Conservation (phyloP, 2,329 filamentous ascomycete species). For the Penicillium sp. region DNA sequence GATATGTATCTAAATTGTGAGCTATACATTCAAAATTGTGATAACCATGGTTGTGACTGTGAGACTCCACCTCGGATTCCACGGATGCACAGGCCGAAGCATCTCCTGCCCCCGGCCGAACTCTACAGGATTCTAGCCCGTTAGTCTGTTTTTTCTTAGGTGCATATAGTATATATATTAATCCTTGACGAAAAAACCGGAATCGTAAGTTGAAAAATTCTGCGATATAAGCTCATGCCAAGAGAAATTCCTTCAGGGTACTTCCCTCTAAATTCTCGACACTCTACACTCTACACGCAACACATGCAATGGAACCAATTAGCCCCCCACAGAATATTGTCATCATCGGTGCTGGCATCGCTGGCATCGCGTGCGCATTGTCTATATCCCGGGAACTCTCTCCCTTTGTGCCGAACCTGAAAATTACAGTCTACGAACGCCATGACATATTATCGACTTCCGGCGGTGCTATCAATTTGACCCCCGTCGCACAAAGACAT, state of each 20-base stretch:
- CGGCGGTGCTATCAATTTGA: conserved; percentile 47
- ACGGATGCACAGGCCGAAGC: conserved; percentile 18
- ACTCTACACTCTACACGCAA: not conserved
- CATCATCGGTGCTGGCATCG: conserved; percentile 37
- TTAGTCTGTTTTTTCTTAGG: not conserved
- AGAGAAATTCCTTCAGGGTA: not conserved
- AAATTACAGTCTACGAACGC: conserved; percentile 42
- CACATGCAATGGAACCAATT: conserved; percentile 8
- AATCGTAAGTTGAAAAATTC: not conserved
- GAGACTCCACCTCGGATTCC: conserved; percentile 18
- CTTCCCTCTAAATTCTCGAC: not conserved
- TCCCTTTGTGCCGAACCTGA: conserved; percentile 33
- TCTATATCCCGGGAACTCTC: conserved; percentile 34
- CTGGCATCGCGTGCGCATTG: conserved; percentile 35
- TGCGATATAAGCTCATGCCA: conserved; percentile 1
- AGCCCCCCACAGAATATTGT: conserved; percentile 28
- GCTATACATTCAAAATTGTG: not conserved
- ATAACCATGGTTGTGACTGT: not conserved
- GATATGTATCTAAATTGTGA: not conserved
- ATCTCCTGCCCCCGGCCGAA: conserved; percentile 25
- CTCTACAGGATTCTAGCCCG: conserved; percentile 4
- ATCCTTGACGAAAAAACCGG: not conserved
- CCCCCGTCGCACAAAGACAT: conserved; percentile 45
- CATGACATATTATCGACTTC: conserved; percentile 43
- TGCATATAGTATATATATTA: not conserved